phyloP scores from a whole-genome alignment of 2,329 filamentous ascomycete species.

The Geosmithia flava region DNA sequence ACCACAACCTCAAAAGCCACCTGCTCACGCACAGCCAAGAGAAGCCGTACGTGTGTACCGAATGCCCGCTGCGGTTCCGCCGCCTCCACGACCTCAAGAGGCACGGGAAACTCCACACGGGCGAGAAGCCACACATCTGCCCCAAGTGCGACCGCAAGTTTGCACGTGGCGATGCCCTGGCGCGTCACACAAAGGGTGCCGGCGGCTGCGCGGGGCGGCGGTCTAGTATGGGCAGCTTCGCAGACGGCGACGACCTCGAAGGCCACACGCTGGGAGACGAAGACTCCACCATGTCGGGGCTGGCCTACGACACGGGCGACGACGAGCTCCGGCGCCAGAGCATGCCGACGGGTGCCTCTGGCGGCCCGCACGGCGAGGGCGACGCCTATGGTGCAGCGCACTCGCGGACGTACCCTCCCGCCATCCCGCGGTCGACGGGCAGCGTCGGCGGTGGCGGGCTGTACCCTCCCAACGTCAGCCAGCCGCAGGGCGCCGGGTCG shows the following conservation, averaged over 20 bases:
- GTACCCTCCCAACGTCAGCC: constrained; percentile 47
- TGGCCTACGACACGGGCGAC: constrained; percentile 42
- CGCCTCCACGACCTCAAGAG: constrained; percentile 90
- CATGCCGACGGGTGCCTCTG: constrained; percentile 64
- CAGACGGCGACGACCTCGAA: constrained; percentile 62
- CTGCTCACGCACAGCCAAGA: constrained; percentile 96
- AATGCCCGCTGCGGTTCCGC: constrained; percentile 87
- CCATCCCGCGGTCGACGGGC: constrained; percentile 37
- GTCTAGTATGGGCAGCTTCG: constrained; percentile 74
- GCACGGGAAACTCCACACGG: constrained; percentile 92
- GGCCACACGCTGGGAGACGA: constrained; percentile 29
- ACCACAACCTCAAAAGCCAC: constrained; percentile 96
- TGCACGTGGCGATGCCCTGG: constrained; percentile 86
- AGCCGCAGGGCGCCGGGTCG: constrained; percentile 40
- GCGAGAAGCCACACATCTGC: constrained; percentile 89
- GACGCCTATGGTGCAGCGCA: constrained; percentile 42
- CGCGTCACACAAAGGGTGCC: constrained; percentile 88
- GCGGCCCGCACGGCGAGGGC: constrained; percentile 40
- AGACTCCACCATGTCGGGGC: constrained; percentile 43
- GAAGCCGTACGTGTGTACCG: constrained; percentile 89
- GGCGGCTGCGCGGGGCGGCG: constrained; percentile 89
- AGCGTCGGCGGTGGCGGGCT: constrained; percentile 27
- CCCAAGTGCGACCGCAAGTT: constrained; percentile 92
- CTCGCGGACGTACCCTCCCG: constrained; percentile 68
- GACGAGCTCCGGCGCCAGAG: constrained; percentile 53